Percentiles rank a stretch among this genome's conserved stretches.
phyloP scores from a whole-genome alignment of 164 flowering plant species.

The Nymphaea colorata region DNA sequence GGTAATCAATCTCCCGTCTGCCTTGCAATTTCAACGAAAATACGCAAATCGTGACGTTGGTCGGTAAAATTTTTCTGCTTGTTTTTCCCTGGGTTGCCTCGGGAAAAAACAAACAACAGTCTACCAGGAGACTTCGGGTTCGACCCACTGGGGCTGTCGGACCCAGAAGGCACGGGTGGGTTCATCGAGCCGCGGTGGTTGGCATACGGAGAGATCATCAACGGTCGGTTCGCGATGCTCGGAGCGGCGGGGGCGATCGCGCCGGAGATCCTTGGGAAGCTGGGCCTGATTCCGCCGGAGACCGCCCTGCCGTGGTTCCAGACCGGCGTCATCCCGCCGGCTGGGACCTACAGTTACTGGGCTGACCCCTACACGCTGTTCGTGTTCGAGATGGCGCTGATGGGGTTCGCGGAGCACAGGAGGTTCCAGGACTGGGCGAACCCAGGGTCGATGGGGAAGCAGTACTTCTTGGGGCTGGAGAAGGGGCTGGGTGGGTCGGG shows the following conservation, averaged over 20 bases:
- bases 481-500: slow-evolving; percentile 66
- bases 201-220: slow-evolving; percentile 89
- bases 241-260: slow-evolving; percentile 30
- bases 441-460: slow-evolving; percentile 84
- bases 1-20: slow-evolving; percentile 27
- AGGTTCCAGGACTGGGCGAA: slow-evolving; percentile 71
- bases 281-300: slow-evolving; percentile 48
- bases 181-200: slow-evolving; percentile 93
- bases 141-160: slow-evolving; percentile 91
- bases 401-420: slow-evolving; percentile 60
- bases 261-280: slow-evolving; percentile 12
- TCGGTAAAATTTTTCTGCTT: neutral
- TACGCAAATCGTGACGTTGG: neutral
- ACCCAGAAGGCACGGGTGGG: slow-evolving; percentile 94
- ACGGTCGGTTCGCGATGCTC: slow-evolving; percentile 85
- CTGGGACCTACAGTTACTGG: slow-evolving; percentile 85
- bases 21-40: neutral
- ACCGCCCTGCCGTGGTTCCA: slow-evolving; percentile 95
- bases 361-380: slow-evolving; percentile 85
- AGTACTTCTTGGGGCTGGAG: slow-evolving; percentile 79
- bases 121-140: slow-evolving; percentile 91
- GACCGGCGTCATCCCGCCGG: slow-evolving; percentile 87
- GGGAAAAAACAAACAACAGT: slow-evolving; percentile 17
- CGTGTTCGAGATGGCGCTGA: slow-evolving; percentile 80
- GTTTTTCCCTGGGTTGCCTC: neutral